These are phyloP conservation scores for Fusarium veterinarium DNA, from an alignment of 2,329 filamentous ascomycete genomes.

Conservation along the genomic window DNA sequence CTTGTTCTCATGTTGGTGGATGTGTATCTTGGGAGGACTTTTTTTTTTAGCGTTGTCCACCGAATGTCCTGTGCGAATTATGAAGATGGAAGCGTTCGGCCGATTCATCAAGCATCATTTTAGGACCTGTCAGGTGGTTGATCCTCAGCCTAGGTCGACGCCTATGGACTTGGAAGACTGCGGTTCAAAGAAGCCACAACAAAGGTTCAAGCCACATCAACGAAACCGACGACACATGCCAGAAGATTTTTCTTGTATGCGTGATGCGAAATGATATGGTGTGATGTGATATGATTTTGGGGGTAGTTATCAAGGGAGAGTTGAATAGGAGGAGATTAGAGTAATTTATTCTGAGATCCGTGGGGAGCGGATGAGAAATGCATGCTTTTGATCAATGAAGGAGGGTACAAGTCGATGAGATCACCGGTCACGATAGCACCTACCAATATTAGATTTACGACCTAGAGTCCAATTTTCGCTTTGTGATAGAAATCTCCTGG, in stretches of 20 bases:
- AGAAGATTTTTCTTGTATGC: neutral
- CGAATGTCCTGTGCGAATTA: neutral
- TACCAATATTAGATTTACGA: neutral
- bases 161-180: neutral
- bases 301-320: neutral
- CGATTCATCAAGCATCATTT: neutral
- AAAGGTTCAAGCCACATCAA: conserved; percentile 13
- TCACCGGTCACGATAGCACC: neutral
- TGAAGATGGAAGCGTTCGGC: neutral
- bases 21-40: neutral
- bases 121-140: neutral
- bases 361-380: neutral
- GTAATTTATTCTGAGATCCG: neutral
- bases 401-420: neutral
- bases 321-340: conserved; percentile 18
- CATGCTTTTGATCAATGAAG: neutral
- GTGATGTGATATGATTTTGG: neutral
- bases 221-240: conserved; percentile 7
- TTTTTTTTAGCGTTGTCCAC: neutral
- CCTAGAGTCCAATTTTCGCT: neutral
- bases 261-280: conserved; percentile 3
- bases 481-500: neutral
- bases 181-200: conserved; percentile 15
- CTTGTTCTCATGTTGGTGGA: conserved; percentile 11
- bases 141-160: neutral